Base-by-base conservation (phyloP, 2,329 filamentous ascomycete genomes). In the Aspergillus arachidicola region DNA sequence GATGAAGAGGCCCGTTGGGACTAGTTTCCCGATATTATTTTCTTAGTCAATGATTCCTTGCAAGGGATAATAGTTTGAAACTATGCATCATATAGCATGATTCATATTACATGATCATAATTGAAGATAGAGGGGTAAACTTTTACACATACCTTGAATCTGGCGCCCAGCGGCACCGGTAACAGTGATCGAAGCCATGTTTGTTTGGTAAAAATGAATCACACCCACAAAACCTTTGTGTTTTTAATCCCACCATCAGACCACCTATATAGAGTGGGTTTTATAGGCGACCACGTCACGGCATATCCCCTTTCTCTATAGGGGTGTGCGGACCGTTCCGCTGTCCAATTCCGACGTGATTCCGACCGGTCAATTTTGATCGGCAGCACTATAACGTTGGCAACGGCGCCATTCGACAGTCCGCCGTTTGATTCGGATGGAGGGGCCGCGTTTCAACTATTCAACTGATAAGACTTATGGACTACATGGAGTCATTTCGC, bases 1-100 rank as follows among this genome's bases (percentile, higher is more conserved):
- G 56, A 73, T 73, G 45, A 73, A 72, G 2, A 73, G 65, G n/a
- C 68, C 69, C 5, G 69, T 69, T 38, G 71, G 71, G 48, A 73
- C 71, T 73, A 23, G 34, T 32, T 41, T 28, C 36, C 16, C 11
- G 14, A n/a, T 1, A 36, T 3, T 26, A 32, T 11, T 32, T 14
- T 7, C 2, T 51, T 32, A 32, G 28, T 21, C 28, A 51, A 34
- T 19, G 6, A 19, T 50, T 10, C 26, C 32, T 10, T 36, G 51
- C 11, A n/a, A 10, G n/a, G 12, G 23, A 54, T 14, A 23, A 7
- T n/a, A 14, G 7, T 0, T 30, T 10, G 19, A 34, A 6, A 53
- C 5, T 11, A 28, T 46, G 21, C 43, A 46, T 46, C n/a, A 43
- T 43, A 43, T 19, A 28, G 26, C 26, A 43, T 43, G 41, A 12